Percentiles rank a stretch among this genome's conserved stretches.
Evolutionary conservation across 192 early-diverging fungal genomes (phyloP).

Genomic region (Coemansia sp.): DNA sequence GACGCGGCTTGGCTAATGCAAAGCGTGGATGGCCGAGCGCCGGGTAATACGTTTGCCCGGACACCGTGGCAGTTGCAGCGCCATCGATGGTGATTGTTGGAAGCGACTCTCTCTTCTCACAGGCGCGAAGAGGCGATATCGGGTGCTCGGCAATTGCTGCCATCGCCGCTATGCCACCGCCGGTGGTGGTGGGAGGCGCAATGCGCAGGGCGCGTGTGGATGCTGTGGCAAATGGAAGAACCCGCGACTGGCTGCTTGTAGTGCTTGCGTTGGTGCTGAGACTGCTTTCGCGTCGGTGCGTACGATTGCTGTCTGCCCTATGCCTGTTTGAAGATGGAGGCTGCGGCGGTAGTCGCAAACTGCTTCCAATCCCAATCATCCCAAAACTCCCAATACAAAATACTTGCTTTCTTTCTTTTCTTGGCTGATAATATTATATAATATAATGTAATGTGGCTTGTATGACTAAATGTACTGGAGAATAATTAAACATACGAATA

Average conservation of each 20-base stretch:
- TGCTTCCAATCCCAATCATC: slow-evolving; percentile 7
- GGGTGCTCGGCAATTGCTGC: slow-evolving; percentile 21
- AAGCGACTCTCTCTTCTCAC: slow-evolving; percentile 6
- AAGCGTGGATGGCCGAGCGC: slow-evolving; percentile 27
- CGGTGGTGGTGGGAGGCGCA: not conserved
- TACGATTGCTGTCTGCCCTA: not conserved
- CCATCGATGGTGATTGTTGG: slow-evolving; percentile 16
- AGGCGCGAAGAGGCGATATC: not conserved
- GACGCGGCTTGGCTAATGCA: slow-evolving; percentile 39
- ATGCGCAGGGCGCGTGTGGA: slow-evolving; percentile 15
- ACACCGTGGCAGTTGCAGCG: slow-evolving; percentile 3
- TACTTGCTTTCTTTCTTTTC: not conserved
- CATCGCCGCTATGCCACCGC: not conserved
- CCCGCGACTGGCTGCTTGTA: slow-evolving; percentile 37
- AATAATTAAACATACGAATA: no score
- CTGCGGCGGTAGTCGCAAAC: not conserved
- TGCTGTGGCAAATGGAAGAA: slow-evolving; percentile 47
- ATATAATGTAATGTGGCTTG: not conserved
- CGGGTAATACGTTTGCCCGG: slow-evolving; percentile 17
- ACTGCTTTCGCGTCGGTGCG: slow-evolving; percentile 42
- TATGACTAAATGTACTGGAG: no score
- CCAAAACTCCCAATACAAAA: no score
- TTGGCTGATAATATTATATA: not conserved
- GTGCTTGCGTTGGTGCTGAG: slow-evolving; percentile 42
- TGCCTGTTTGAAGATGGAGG: not conserved